Percentiles rank a stretch among this genome's conserved stretches.
Evolutionary conservation across 306 rosid species (phyloP).

Genomic region (Datisca glomerata): DNA sequence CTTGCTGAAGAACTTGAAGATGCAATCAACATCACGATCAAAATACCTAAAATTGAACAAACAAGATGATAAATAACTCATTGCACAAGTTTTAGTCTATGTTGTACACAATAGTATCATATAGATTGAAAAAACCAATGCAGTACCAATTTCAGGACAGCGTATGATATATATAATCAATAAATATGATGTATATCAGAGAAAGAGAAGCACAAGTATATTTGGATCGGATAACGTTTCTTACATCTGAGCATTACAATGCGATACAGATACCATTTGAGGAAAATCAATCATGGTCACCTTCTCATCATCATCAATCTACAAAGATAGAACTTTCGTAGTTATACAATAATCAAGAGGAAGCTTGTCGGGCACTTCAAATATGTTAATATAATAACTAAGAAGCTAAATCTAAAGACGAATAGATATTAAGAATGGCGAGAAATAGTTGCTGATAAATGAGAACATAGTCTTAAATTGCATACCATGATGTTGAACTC

Average conservation of each 20-base stretch:
- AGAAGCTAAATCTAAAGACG: neutral
- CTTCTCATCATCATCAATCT: constrained; percentile 82
- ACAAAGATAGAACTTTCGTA: constrained; percentile 5
- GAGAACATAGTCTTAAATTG: constrained; percentile 4
- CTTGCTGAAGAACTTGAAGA: constrained; percentile 75
- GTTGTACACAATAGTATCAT: no score
- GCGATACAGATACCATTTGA: constrained; percentile 87
- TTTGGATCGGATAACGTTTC: constrained; percentile 16
- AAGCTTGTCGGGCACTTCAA: constrained; percentile 7
- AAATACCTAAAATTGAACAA: constrained; percentile 60
- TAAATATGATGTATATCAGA: no score
- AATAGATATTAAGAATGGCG: neutral
- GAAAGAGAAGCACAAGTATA: no score
- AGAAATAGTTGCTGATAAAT: neutral
- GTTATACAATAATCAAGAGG: constrained; percentile 2
- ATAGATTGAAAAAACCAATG: no score
- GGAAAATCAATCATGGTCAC: constrained; percentile 91
- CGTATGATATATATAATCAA: no score
- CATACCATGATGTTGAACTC: constrained; percentile 91
- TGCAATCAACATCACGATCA: constrained; percentile 90
- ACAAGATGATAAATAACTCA: neutral
- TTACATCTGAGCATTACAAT: constrained; percentile 88
- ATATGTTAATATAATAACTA: neutral
- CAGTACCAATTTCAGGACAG: no score
- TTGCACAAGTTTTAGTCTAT: constrained; percentile 3